A percentile compares a stretch with the other conserved stretches of the same genome.
These are phyloP conservation scores for Malassezia pachydermatis DNA, from an alignment of 1,284 basidiomycete genomes.

Conservation along the genomic window DNA sequence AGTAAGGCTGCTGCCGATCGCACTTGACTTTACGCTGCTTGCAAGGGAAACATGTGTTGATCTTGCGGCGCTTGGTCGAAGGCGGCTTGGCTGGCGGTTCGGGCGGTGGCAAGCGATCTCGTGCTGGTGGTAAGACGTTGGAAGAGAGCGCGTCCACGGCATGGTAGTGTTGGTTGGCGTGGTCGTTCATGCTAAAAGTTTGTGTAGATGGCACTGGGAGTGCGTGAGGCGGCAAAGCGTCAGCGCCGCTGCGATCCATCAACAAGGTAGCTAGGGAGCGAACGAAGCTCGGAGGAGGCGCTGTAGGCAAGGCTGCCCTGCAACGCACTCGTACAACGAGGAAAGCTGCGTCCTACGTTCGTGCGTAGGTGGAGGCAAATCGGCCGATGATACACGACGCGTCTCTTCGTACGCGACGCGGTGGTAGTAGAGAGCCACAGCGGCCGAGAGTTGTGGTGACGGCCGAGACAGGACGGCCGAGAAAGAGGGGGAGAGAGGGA, in stretches of 20 bases:
- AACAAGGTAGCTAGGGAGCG: background rate
- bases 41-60: slow-evolving; percentile 44
- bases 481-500: background rate
- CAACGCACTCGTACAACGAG: background rate
- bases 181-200: slow-evolving; percentile 15
- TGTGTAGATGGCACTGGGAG: slow-evolving; percentile 14
- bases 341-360: background rate
- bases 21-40: slow-evolving; percentile 40
- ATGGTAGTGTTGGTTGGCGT: slow-evolving; percentile 17
- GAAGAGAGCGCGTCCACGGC: slow-evolving; percentile 18
- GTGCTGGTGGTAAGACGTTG: slow-evolving; percentile 11
- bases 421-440: slow-evolving; percentile 18
- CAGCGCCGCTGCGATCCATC: slow-evolving; percentile 9
- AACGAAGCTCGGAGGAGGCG: background rate
- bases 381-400: slow-evolving; percentile 18
- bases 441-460: slow-evolving; percentile 13
- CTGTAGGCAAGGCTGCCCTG: background rate
- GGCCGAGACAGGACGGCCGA: slow-evolving; percentile 8
- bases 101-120: slow-evolving; percentile 10
- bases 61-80: slow-evolving; percentile 33
- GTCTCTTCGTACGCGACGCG: slow-evolving; percentile 14
- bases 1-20: slow-evolving; percentile 38
- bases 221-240: slow-evolving; percentile 15
- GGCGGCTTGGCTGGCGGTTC: slow-evolving; percentile 17
- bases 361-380: slow-evolving; percentile 17